Evolutionary conservation across 1,284 basidiomycete genomes (phyloP).

Genomic region (Coniferiporia weirii): DNA sequence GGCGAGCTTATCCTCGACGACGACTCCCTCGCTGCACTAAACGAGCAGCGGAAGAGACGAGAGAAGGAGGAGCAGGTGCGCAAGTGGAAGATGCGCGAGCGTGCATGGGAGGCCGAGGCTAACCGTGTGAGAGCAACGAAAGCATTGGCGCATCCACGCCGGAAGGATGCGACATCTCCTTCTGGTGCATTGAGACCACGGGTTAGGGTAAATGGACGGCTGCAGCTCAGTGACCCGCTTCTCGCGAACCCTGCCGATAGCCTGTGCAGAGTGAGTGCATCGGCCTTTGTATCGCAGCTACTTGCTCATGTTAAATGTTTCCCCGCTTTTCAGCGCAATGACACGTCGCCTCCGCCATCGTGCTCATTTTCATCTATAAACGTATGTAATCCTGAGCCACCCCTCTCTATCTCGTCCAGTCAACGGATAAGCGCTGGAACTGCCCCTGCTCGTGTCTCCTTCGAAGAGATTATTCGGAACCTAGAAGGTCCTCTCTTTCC

Average conservation of each 20-base stretch:
- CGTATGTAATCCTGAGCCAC: background rate
- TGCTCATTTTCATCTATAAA: background rate
- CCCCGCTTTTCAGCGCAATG: too few relatives aligned
- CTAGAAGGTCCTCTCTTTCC: constrained; percentile 61
- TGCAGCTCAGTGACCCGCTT: background rate
- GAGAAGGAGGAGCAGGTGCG: constrained; percentile 26
- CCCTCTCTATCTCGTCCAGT: background rate
- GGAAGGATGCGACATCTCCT: background rate
- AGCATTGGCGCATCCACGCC: constrained; percentile 25
- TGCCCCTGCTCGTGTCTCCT: constrained; percentile 26
- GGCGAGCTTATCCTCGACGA: constrained; percentile 48
- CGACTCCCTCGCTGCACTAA: constrained; percentile 32
- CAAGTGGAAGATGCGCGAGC: constrained; percentile 41
- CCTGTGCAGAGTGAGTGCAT: background rate
- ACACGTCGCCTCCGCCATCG: background rate
- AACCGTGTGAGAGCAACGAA: constrained; percentile 38
- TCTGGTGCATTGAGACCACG: background rate
- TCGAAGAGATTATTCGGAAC: constrained; percentile 49
- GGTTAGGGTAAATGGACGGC: constrained; percentile 1
- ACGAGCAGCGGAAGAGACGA: constrained; percentile 34
- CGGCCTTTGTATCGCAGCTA: too few relatives aligned
- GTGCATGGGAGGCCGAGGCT: constrained; percentile 48
- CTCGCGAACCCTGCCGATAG: background rate
- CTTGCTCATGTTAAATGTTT: too few relatives aligned
- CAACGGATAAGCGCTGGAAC: background rate